A percentile compares a stretch with the other conserved stretches of the same genome.
These are phyloP conservation scores for Sugiyamaella lignohabitans DNA, from an alignment of 805 yeast species.

Conservation along the genomic window DNA sequence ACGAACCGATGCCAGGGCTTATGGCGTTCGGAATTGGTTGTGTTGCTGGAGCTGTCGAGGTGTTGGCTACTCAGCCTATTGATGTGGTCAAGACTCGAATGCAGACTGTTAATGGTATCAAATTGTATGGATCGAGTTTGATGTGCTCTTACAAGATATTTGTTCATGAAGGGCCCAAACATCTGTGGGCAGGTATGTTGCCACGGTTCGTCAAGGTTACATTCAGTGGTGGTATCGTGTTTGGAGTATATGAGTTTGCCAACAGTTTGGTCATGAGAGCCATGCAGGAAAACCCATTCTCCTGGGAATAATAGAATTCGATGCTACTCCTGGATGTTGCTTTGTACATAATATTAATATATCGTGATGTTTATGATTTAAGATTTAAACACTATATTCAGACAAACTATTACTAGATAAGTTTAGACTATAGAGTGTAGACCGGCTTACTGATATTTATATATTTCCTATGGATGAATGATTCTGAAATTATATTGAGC, in stretches of 20 bases:
- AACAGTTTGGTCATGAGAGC: constrained; percentile 41
- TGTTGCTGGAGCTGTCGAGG: constrained; percentile 65
- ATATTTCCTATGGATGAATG: no score
- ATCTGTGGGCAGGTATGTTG: constrained; percentile 33
- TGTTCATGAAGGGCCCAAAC: constrained; percentile 36
- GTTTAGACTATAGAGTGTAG: no score
- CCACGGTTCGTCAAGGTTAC: constrained; percentile 69
- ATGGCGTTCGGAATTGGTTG: constrained; percentile 42
- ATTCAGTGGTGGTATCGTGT: constrained; percentile 62
- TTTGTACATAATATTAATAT: no score
- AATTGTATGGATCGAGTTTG: constrained; percentile 32
- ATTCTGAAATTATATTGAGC: no score
- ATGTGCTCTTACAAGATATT: constrained; percentile 32
- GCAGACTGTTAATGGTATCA: constrained; percentile 50
- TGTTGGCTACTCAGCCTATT: constrained; percentile 76
- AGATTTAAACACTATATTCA: no score
- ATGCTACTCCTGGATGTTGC: no score
- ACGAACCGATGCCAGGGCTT: constrained; percentile 26
- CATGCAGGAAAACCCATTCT: constrained; percentile 36
- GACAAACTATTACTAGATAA: no score
- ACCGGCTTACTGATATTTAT: no score
- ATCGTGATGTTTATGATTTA: no score
- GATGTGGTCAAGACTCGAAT: constrained; percentile 83
- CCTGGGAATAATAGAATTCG: constrained; percentile 26
- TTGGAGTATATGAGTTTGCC: constrained; percentile 54